Evolutionary conservation across 23 red algal species (phyloP).

Genomic region (Gracilaria vermiculophylla): DNA sequence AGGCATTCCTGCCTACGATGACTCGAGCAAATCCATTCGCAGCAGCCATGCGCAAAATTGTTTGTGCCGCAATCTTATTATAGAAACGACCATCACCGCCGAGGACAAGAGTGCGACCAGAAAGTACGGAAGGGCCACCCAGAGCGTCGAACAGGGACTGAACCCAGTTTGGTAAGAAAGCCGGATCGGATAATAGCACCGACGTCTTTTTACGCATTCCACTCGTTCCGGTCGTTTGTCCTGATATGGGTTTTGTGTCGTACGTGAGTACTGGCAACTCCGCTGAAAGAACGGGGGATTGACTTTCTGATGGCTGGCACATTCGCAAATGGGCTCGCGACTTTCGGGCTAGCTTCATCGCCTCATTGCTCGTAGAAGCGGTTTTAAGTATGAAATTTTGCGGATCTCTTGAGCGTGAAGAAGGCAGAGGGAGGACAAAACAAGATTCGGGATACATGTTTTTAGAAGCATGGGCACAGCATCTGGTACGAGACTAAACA

Average conservation of each 20-base stretch:
- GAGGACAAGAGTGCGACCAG: slow-evolving; percentile 50
- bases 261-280: slow-evolving; percentile 18
- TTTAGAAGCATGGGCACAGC: not conserved
- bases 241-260: slow-evolving; percentile 71
- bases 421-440: not conserved
- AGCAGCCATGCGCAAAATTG: slow-evolving; percentile 82
- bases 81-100: slow-evolving; percentile 95
- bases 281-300: not conserved
- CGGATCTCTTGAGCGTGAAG: not conserved
- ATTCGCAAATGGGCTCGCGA: not conserved
- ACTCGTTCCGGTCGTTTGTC: slow-evolving; percentile 93
- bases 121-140: not conserved
- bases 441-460: not conserved
- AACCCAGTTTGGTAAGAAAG: slow-evolving; percentile 89
- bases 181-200: slow-evolving; percentile 42
- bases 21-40: slow-evolving; percentile 83
- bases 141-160: slow-evolving; percentile 89
- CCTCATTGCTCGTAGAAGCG: not conserved
- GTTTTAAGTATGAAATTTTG: not conserved
- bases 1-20: slow-evolving; percentile 72
- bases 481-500: no score
- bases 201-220: slow-evolving; percentile 79
- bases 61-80: slow-evolving; percentile 68
- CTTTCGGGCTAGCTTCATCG: not conserved
- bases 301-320: not conserved